Evolutionary conservation across 345 rosid species (phyloP), one percentile per base, ranked within the genome.

Genomic region (Bretschneidera sinensis): DNA sequence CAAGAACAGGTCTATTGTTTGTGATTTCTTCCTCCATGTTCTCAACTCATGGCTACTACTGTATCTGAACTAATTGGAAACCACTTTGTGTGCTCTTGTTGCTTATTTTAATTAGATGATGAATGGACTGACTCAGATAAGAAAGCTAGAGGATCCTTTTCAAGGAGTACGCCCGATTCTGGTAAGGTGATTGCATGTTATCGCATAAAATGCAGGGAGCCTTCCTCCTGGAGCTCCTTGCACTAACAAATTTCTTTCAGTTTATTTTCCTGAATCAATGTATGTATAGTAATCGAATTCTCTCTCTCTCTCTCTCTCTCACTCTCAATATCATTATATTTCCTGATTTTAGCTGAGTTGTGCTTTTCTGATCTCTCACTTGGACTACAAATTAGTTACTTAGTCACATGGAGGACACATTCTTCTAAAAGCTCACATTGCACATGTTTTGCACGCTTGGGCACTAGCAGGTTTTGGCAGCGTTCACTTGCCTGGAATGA

Each of bases 401-500:
- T 74, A 68, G 67, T 80, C 83, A 80, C 84, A 64, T 69, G 70
- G 68, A 79, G 73, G 80, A 69, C 81, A 76, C 85, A 66, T 69
- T 71, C 71, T 83, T 76, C 69, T 75, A 52, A 76, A n/a, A 72
- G 85, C 96, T 89, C 91, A 92, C 97, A 76, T 73, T 73, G 84
- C 97, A 87, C 96, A 81, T 78, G 81, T 85, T 77, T 87, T 87
- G 83, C 97, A 89, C 91, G 79, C 85, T 75, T 87, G 94, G 86
- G 77, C 89, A 92, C 92, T 76, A 89, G 87, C 97, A 92, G 98
- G 98, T 83, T 72, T 77, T 82, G 89, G 96, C 86, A 86, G 96
- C 92, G 62, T 78, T 79, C 87, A 83, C 84, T 54, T 82, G 73
- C 83, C 92, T 87, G 98, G 96, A 84, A 83, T 78, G 84, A 67